Percentiles rank a stretch among this genome's conserved stretches.
Evolutionary conservation across 768 basidiomycete genomes (phyloP).

Genomic region (Sarcomyxa edulis): DNA sequence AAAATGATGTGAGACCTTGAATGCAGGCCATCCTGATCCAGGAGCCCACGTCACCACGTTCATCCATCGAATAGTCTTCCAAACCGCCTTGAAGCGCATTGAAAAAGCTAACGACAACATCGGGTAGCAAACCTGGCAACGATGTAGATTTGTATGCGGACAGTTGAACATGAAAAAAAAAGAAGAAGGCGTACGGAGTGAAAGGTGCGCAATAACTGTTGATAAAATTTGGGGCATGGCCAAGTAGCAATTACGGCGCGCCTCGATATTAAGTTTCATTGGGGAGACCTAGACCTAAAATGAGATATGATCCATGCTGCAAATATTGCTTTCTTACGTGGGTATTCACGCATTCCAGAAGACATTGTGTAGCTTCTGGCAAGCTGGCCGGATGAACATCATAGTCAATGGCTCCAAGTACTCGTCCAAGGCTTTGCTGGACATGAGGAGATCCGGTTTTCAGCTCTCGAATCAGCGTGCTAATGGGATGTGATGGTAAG

Average conservation of each 20-base stretch:
- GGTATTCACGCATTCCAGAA: constrained; percentile 55
- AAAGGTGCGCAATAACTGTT: constrained; percentile 36
- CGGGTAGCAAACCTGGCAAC: constrained; percentile 42
- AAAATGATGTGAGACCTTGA: constrained; percentile 51
- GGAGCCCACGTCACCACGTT: constrained; percentile 95
- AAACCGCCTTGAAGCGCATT: constrained; percentile 64
- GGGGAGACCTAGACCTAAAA: neutral
- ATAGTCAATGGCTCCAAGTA: constrained; percentile 70
- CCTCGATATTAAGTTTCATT: constrained; percentile 27
- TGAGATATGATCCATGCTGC: neutral
- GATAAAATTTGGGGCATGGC: constrained; percentile 46
- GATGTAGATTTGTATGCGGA: constrained; percentile 5
- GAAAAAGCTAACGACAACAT: constrained; percentile 42
- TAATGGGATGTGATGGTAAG: constrained; percentile 5
- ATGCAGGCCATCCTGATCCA: constrained; percentile 86
- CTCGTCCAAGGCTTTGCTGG: constrained; percentile 70
- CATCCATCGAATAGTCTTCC: constrained; percentile 87
- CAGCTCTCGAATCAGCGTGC: constrained; percentile 63
- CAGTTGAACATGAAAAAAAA: constrained; percentile 11
- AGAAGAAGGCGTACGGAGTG: constrained; percentile 47
- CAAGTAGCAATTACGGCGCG: constrained; percentile 32
- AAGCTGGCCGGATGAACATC: constrained; percentile 47
- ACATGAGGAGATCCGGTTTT: constrained; percentile 40
- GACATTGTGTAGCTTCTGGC: constrained; percentile 45
- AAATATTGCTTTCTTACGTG: constrained; percentile 32